Conservation (phyloP, 2,329 filamentous ascomycete genomes). For the Neurospora sp. region DNA sequence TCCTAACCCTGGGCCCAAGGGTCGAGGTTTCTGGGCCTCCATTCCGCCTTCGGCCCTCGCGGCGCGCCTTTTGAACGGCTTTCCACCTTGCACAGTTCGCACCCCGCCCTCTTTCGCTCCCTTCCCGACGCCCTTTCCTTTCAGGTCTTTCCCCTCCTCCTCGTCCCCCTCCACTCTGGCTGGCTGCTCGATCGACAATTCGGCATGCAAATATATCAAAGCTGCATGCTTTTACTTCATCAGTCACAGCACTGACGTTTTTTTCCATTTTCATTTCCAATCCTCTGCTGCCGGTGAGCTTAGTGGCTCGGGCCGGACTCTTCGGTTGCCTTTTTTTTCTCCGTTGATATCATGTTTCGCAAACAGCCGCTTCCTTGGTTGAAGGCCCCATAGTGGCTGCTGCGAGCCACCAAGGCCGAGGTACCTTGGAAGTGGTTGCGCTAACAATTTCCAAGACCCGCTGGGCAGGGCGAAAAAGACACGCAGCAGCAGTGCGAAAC, state of each 20-base stretch:
- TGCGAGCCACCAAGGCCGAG: not conserved
- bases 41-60: not conserved
- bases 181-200: not conserved
- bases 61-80: not conserved
- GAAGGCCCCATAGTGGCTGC: not conserved
- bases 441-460: not conserved
- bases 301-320: not conserved
- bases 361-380: not conserved
- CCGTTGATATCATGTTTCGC: not conserved
- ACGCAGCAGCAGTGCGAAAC: not conserved
- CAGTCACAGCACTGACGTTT: not conserved
- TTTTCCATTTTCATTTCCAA: not conserved
- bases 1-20: not conserved
- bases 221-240: not conserved
- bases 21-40: not conserved
- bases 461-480: not conserved
- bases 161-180: not conserved
- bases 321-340: not conserved
- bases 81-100: not conserved
- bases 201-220: not conserved
- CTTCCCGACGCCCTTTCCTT: not conserved
- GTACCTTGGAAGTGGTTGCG: not conserved
- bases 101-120: not conserved
- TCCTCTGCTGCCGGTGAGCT: not conserved
- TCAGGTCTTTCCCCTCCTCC: not conserved